phyloP scores from a whole-genome alignment of 352 stramenopile genomes.

The Paralagenidium karlingii region DNA sequence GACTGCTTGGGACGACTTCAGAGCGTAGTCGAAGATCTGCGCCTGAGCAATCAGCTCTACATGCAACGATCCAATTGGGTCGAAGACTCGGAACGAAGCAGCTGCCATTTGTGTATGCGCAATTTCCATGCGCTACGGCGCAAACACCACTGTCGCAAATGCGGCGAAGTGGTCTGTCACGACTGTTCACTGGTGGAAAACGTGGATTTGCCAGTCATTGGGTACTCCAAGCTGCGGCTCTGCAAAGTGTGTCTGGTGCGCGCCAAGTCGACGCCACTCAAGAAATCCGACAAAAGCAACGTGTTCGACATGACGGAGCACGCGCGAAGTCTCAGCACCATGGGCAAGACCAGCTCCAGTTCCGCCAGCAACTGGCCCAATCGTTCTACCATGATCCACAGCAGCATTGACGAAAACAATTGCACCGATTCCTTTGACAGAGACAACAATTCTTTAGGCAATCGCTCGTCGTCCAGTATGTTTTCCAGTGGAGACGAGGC shows the following conservation, averaged over 20 bases:
- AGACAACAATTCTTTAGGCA: too few relatives aligned
- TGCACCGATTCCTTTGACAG: too few relatives aligned
- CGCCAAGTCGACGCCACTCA: conserved; percentile 57
- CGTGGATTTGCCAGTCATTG: conserved; percentile 60
- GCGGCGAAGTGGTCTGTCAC: conserved; percentile 66
- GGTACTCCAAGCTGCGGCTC: conserved; percentile 60
- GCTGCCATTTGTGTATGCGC: conserved; percentile 61
- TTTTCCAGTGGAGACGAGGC: background rate
- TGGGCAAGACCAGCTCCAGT: conserved; percentile 17
- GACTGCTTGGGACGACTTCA: conserved; percentile 36
- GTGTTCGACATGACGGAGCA: conserved; percentile 54
- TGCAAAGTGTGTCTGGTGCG: conserved; percentile 74
- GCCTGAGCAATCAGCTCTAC: conserved; percentile 60
- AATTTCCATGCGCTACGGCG: conserved; percentile 63
- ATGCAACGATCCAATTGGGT: conserved; percentile 66
- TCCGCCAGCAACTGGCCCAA: background rate
- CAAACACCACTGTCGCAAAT: conserved; percentile 77
- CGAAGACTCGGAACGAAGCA: conserved; percentile 54
- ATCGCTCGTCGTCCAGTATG: background rate
- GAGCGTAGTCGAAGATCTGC: conserved; percentile 56
- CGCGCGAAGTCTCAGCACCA: conserved; percentile 35
- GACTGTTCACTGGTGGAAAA: conserved; percentile 64
- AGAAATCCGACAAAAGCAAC: conserved; percentile 34
- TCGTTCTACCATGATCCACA: too few relatives aligned
- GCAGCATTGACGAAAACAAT: conserved; percentile 6